These are phyloP conservation scores for Hypsizygus marmoreus DNA, from an alignment of 768 basidiomycete genomes.

Conservation along the genomic window DNA sequence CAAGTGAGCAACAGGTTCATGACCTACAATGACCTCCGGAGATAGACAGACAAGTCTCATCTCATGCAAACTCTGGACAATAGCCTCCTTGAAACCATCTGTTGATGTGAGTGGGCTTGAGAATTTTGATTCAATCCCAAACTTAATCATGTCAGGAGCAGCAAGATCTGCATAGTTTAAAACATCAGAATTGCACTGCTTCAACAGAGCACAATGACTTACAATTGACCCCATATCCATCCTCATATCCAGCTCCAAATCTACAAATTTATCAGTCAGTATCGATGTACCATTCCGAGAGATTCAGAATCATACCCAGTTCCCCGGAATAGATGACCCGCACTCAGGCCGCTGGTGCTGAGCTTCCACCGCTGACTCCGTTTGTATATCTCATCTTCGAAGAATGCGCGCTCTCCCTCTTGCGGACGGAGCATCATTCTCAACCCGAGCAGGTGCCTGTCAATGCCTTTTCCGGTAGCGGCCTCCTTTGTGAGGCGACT, in stretches of 20 bases:
- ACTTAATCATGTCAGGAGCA: conserved; percentile 78
- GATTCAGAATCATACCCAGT: conserved; percentile 60
- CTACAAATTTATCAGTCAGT: conserved; percentile 35
- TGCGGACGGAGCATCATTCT: conserved; percentile 59
- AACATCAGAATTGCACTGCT: not conserved
- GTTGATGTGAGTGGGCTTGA: conserved; percentile 75
- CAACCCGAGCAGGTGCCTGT: conserved; percentile 89
- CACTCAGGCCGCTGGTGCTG: conserved; percentile 87
- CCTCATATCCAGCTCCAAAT: conserved; percentile 78
- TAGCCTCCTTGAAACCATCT: conserved; percentile 56
- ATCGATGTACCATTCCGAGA: conserved; percentile 1
- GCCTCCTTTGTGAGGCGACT: conserved; percentile 73
- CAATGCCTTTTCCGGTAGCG: conserved; percentile 81
- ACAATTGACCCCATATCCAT: conserved; percentile 97
- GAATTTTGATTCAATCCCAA: conserved; percentile 91
- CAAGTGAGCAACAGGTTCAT: conserved; percentile 28
- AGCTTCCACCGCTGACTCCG: conserved; percentile 84
- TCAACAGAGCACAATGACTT: conserved; percentile 28
- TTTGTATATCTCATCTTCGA: conserved; percentile 77
- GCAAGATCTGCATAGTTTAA: conserved; percentile 63
- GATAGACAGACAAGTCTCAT: conserved; percentile 60
- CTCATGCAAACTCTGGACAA: conserved; percentile 64
- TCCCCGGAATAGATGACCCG: conserved; percentile 83
- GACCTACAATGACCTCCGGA: conserved; percentile 22
- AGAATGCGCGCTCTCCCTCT: conserved; percentile 62